Base-by-base conservation (phyloP, 805 yeast species). In the Zygoascus ofunaensis region DNA sequence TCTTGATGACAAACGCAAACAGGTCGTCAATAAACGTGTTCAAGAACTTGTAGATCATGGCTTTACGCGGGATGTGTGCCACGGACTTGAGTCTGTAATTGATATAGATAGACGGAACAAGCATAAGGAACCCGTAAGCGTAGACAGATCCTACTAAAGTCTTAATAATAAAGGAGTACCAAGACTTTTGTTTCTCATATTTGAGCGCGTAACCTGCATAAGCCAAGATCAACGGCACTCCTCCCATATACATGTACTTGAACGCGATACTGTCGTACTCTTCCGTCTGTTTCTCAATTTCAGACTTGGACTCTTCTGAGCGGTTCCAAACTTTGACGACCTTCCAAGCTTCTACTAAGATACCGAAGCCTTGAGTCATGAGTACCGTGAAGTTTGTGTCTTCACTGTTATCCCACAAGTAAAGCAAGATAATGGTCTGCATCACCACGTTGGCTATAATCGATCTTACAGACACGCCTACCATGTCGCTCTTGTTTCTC, bases 311-410 rank as follows among this genome's bases (percentile, higher is more conserved):
- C 44, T 61, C 58, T 52, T 65, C 65, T 45, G 66, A 69, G 42
- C 66, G 46, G 33, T 65, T 61, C 3, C 64, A 55, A 19, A 62
- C 59, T 28, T 67, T 66, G 24, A 68, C 65, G 43, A 66, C 63
- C 49, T 66, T 66, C 71, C 71, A 68, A 4, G 70, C 69, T 48
- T 68, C 72, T 5, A 68, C 60, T 10, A 63, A 36, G 28, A 68
- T 64, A 19, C 69, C 66, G 39, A 63, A 34, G 4, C 68, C 68
- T 46, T 65, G 70, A 1, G 64, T 55, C 3, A 58, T 47, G 40
- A 65, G 49, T 37, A 68, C 57, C 68, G 66, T 62, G 44, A 53
- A 60, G 24, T 68, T 63, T 10, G 71, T 65, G 12, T 62, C 61
- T 18, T 67, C 70, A 37, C 60, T 62, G 49, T 63, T 66, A 42